These are phyloP conservation scores for Fomitopsis schrenkii DNA, from an alignment of 1,284 basidiomycete genomes.

Conservation along the genomic window DNA sequence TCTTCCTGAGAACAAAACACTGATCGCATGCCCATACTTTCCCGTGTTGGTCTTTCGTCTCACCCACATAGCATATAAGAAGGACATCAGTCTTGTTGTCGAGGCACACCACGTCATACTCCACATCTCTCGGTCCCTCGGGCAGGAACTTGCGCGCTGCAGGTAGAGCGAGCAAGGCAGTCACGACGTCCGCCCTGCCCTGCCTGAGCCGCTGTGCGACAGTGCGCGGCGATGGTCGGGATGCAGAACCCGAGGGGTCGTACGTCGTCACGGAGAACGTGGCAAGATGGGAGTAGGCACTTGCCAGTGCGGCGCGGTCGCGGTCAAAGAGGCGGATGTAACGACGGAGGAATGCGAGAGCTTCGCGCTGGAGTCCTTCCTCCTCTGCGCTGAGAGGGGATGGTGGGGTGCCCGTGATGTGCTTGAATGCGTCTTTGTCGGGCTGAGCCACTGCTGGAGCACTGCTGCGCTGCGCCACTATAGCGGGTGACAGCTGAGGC, in stretches of 20 bases:
- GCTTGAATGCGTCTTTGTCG: neutral
- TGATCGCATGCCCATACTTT: constrained; percentile 18
- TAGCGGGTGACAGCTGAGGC: neutral
- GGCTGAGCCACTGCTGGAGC: neutral
- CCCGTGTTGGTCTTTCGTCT: constrained; percentile 5
- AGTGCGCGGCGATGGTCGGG: neutral
- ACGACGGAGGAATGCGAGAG: constrained; percentile 8
- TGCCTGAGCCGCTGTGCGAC: neutral
- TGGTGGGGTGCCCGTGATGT: neutral
- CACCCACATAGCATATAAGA: constrained; percentile 17
- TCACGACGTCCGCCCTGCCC: constrained; percentile 16
- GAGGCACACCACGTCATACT: constrained; percentile 22
- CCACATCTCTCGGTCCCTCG: constrained; percentile 8
- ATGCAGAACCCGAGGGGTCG: neutral
- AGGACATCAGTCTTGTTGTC: constrained; percentile 19
- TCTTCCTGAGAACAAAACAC: constrained; percentile 32
- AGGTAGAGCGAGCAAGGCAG: constrained; percentile 19
- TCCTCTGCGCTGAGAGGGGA: neutral
- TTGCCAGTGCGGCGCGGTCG: constrained; percentile 21
- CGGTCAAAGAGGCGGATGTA: constrained; percentile 18
- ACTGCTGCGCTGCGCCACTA: neutral
- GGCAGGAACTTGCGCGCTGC: constrained; percentile 9
- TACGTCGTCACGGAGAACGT: constrained; percentile 18
- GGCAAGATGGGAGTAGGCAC: constrained; percentile 22
- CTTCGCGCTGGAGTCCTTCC: neutral